A percentile compares a stretch with the other conserved stretches of the same genome.
These are phyloP conservation scores for Euclidium syriacum DNA, from an alignment of 345 rosid genomes.

Conservation along the genomic window DNA sequence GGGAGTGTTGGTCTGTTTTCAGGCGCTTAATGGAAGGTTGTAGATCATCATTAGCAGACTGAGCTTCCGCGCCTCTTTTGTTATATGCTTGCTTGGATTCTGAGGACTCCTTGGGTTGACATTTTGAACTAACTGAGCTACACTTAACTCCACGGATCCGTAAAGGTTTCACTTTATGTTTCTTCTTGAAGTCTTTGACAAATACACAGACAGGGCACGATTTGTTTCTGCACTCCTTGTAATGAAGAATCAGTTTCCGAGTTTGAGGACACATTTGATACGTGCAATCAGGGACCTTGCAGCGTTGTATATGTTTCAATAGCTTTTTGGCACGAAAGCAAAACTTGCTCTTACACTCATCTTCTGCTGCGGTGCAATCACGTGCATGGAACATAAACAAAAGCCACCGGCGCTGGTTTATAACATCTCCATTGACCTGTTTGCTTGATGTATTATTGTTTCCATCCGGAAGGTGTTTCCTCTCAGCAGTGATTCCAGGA, in stretches of 20 bases:
- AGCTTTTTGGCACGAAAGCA: conserved; percentile 48
- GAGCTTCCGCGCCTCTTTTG: conserved; percentile 33
- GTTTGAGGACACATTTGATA: conserved; percentile 58
- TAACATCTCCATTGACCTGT: conserved; percentile 27
- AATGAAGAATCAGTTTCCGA: conserved; percentile 49
- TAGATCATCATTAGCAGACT: conserved; percentile 37
- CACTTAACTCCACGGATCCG: conserved; percentile 33
- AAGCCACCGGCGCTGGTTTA: conserved; percentile 64
- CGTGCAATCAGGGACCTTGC: conserved; percentile 47
- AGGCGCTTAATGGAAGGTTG: conserved; percentile 66
- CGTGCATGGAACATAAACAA: conserved; percentile 69
- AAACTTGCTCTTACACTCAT: conserved; percentile 46
- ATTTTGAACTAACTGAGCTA: conserved; percentile 24
- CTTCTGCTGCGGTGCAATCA: conserved; percentile 61
- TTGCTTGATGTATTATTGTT: background rate
- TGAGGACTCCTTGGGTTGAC: conserved; percentile 37
- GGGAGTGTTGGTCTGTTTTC: conserved; percentile 54
- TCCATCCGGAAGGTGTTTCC: conserved; percentile 10
- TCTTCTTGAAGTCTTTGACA: conserved; percentile 45
- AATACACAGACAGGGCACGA: conserved; percentile 69
- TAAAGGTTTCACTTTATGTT: conserved; percentile 30
- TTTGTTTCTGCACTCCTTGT: conserved; percentile 45
- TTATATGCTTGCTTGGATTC: conserved; percentile 33
- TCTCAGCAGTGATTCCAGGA: conserved; percentile 34
- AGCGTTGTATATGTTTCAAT: conserved; percentile 56